A percentile compares a stretch with the other conserved stretches of the same genome.
Conservation (phyloP, 371 early-diverging fungal species). For the Mortierella sp. region DNA sequence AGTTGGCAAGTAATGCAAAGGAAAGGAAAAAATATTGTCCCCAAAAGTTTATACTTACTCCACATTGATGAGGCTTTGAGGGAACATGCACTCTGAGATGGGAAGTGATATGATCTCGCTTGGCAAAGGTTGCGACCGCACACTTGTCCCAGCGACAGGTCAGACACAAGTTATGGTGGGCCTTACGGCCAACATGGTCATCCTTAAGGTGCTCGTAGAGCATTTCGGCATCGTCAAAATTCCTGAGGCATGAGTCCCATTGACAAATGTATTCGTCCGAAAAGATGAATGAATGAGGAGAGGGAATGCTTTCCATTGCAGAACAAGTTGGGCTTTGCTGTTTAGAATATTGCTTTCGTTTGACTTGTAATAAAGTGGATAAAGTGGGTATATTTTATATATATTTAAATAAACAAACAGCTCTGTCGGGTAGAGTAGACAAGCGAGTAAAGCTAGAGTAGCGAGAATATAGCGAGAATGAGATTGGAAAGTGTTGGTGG, state of each 20-base stretch:
- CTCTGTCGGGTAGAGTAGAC: too few species aligned
- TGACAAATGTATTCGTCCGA: conserved; percentile 60
- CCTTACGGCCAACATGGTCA: conserved; percentile 93
- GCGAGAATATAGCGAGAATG: not conserved
- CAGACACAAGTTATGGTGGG: conserved; percentile 88
- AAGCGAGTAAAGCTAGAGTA: not conserved
- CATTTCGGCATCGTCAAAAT: conserved; percentile 81
- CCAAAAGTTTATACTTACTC: conserved; percentile 47
- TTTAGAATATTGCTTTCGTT: not conserved
- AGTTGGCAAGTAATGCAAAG: not conserved
- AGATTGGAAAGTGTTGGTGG: not conserved
- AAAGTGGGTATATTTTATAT: not conserved
- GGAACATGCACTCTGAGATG: conserved; percentile 94
- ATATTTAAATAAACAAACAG: too few species aligned
- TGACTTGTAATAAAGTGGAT: not conserved
- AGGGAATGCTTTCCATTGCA: conserved; percentile 20
- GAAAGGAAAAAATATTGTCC: not conserved
- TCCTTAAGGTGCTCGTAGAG: conserved; percentile 88
- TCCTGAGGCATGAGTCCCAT: conserved; percentile 64
- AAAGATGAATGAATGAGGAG: conserved; percentile 46
- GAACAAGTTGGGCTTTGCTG: not conserved
- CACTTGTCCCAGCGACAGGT: conserved; percentile 92
- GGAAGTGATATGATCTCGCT: conserved; percentile 95
- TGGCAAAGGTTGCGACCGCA: conserved; percentile 72
- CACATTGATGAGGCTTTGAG: conserved; percentile 90